Conservation (phyloP, 805 yeast species). For the Pichia cephalocereana region DNA sequence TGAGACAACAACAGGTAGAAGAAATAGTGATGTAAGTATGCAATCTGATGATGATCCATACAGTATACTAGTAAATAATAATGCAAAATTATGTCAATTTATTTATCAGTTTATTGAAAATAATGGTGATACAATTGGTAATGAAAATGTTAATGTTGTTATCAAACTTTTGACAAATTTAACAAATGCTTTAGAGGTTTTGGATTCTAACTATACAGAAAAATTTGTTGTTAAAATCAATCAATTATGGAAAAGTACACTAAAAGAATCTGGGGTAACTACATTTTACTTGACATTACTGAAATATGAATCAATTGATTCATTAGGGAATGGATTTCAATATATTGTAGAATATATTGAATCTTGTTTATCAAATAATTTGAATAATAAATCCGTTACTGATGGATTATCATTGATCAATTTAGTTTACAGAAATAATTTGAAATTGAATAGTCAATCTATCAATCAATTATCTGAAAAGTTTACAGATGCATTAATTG, state of each 20-base stretch:
- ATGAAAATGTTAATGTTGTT: slow-evolving; percentile 18
- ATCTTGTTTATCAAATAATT: slow-evolving; percentile 12
- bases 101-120: slow-evolving; percentile 7
- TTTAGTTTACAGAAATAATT: slow-evolving; percentile 13
- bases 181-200: slow-evolving; percentile 20
- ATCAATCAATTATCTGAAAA: background rate
- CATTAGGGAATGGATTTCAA: slow-evolving; percentile 22
- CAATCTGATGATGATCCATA: slow-evolving; percentile 24
- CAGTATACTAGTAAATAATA: slow-evolving; percentile 8
- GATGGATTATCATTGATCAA: slow-evolving; percentile 20
- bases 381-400: slow-evolving; percentile 25
- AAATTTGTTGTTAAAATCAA: slow-evolving; percentile 11
- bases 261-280: slow-evolving; percentile 24
- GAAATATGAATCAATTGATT: slow-evolving; percentile 22
- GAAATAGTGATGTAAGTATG: slow-evolving; percentile 34
- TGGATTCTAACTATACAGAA: slow-evolving; percentile 16
- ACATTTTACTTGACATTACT: slow-evolving; percentile 29
- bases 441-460: slow-evolving; percentile 6
- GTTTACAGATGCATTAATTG: slow-evolving; percentile 13
- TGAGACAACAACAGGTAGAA: slow-evolving; percentile 12
- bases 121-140: slow-evolving; percentile 6
- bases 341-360: slow-evolving; percentile 15
- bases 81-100: slow-evolving; percentile 14
- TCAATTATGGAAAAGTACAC: slow-evolving; percentile 12
- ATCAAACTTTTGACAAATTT: slow-evolving; percentile 12